A percentile compares a stretch with the other conserved stretches of the same genome.
Evolutionary conservation across 352 stramenopile species (phyloP).

Genomic region (Aphanomyces stellatus): DNA sequence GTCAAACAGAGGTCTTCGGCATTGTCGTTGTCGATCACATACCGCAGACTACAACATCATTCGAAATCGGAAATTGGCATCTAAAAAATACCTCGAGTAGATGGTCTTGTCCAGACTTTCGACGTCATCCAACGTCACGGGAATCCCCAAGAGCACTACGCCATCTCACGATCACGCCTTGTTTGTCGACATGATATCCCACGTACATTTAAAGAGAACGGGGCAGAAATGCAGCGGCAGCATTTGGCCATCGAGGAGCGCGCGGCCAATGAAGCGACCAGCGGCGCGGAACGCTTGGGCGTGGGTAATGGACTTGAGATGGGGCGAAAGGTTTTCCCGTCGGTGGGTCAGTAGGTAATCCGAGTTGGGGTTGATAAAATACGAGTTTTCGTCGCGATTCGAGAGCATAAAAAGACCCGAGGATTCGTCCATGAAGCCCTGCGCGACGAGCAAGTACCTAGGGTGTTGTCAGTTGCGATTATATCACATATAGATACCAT

Average conservation of each 20-base stretch:
- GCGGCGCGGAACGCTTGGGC: slow-evolving; percentile 43
- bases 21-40: slow-evolving; percentile 67
- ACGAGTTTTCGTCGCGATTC: slow-evolving; percentile 57
- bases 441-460: slow-evolving; percentile 48
- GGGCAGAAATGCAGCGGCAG: slow-evolving; percentile 64
- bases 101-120: slow-evolving; percentile 70
- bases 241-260: slow-evolving; percentile 72
- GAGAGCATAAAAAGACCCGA: slow-evolving; percentile 73
- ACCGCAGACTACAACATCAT: slow-evolving; percentile 48
- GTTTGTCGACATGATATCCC: slow-evolving; percentile 63
- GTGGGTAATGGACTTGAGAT: slow-evolving; percentile 31
- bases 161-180: neutral
- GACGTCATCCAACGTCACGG: slow-evolving; percentile 74
- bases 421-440: slow-evolving; percentile 70
- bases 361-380: slow-evolving; percentile 71
- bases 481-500: slow-evolving; percentile 72
- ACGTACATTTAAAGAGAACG: slow-evolving; percentile 84
- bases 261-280: slow-evolving; percentile 53
- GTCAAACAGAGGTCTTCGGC: slow-evolving; percentile 64
- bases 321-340: neutral
- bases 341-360: slow-evolving; percentile 45
- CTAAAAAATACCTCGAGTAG: slow-evolving; percentile 45
- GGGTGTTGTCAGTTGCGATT: slow-evolving; percentile 37
- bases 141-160: slow-evolving; percentile 44
- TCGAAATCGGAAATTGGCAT: neutral